Conservation (phyloP, 2,329 filamentous ascomycete genomes). For the Coniosporium tulheliwenetii region DNA sequence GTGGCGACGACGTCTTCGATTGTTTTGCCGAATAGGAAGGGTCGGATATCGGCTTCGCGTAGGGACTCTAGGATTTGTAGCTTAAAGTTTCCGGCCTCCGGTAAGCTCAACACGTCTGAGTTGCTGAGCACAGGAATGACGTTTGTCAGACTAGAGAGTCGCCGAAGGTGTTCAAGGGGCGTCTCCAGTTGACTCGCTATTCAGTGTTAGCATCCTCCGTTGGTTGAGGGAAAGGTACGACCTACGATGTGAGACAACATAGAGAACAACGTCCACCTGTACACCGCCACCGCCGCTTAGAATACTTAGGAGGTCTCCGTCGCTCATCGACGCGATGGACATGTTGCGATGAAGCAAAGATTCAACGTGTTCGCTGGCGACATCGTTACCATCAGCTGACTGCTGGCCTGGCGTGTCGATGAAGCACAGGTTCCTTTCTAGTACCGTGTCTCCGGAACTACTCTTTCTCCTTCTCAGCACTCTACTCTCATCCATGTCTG, state of each 20-base stretch:
- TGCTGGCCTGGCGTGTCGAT: constrained; percentile 58
- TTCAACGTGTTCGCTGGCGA: constrained; percentile 57
- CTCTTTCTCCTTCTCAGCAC: constrained; percentile 43
- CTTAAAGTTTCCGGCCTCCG: constrained; percentile 46
- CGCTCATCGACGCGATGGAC: constrained; percentile 45
- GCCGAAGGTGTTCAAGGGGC: constrained; percentile 53
- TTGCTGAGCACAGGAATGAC: constrained; percentile 71
- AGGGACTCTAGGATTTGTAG: constrained; percentile 41
- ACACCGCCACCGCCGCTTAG: constrained; percentile 70
- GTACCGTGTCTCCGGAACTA: constrained; percentile 57
- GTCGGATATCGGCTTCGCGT: constrained; percentile 39
- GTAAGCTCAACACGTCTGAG: constrained; percentile 47
- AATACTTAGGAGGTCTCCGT: constrained; percentile 60
- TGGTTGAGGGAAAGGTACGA: constrained; percentile 1
- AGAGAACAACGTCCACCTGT: constrained; percentile 74
- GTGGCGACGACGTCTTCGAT: constrained; percentile 18
- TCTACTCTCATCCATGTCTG: constrained; percentile 54
- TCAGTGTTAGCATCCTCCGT: constrained; percentile 9
- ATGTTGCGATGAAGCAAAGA: constrained; percentile 48
- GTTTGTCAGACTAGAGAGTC: constrained; percentile 60
- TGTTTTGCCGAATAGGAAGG: constrained; percentile 48
- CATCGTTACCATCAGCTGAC: constrained; percentile 29
- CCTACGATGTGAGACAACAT: constrained; percentile 60
- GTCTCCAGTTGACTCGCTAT: constrained; percentile 2
- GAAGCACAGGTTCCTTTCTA: constrained; percentile 89